Evolutionary conservation across 139 green algal genomes (phyloP).

Genomic region (Tetradesmus obliquus): DNA sequence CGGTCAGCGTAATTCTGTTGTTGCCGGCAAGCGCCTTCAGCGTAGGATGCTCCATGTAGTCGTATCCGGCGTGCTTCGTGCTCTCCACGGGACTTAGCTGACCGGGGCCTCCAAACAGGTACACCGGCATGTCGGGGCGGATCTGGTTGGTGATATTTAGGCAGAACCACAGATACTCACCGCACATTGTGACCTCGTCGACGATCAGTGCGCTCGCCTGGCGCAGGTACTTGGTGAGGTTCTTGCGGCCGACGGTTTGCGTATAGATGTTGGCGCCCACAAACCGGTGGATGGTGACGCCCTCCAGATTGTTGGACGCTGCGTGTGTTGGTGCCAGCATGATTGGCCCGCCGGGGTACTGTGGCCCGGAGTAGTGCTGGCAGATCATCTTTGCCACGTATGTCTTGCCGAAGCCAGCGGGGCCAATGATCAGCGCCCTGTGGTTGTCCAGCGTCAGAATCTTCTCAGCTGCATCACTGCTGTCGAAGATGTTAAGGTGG

Average conservation of each 20-base stretch:
- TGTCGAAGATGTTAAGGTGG: not conserved
- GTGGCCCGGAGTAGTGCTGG: not conserved
- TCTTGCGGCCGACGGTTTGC: not conserved
- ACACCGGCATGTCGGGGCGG: not conserved
- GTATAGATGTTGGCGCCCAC: constrained; percentile 1
- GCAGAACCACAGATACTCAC: not conserved
- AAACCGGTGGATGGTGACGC: not conserved
- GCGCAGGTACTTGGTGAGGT: not conserved
- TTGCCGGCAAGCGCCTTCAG: not conserved
- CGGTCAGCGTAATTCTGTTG: not conserved
- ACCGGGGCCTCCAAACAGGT: not conserved
- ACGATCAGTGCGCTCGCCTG: not conserved
- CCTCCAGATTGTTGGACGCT: not conserved
- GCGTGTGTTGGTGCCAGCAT: not conserved
- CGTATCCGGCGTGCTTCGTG: not conserved
- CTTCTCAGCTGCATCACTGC: not conserved
- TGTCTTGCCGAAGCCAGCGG: not conserved
- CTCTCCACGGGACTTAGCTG: not conserved
- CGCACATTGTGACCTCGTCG: not conserved
- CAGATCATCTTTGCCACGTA: not conserved
- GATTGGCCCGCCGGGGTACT: not conserved
- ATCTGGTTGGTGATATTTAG: not conserved
- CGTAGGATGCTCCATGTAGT: not conserved
- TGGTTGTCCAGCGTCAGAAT: not conserved
- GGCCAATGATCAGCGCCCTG: not conserved